Evolutionary conservation across 495 filamentous ascomycete species (phyloP), one percentile per base, ranked within the genome.

Genomic region (Copromyces sp.): DNA sequence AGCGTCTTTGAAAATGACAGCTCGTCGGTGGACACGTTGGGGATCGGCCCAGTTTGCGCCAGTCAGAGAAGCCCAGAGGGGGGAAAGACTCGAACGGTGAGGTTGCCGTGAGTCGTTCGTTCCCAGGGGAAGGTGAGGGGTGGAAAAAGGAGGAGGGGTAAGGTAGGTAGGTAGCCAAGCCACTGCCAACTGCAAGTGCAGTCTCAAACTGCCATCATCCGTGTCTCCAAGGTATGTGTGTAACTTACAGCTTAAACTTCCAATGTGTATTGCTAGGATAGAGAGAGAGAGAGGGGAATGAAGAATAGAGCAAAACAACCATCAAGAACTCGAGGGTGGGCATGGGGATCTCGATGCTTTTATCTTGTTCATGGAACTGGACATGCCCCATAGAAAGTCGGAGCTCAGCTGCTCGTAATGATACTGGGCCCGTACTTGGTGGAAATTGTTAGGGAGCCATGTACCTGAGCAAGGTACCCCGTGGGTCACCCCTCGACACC

Each of bases 381-480:
- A 29, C 47, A 59, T 59, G 47, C 20, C 53, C 53, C 53, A 65
- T 65, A 35, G 53, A 65, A 65, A 35, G 53, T 65, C 29, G 53
- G 53, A 35, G 17, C 53, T 24, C 53, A 37, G 47, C 47, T 65
- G 35, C 29, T 16, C 53, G 53, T 32, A 37, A 59, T 47, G 4
- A 1, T 61, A 65, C 53, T 32, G 53, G 11, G 8, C 39, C 39
- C 39, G 39, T 40, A 40, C 39, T 40, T 9, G 39, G 45, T 65
- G 53, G 41, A 53, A 75, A 75, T 72, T 79, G 77, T 80, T 80
- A 80, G 74, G 69, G 77, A 68, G 69, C 39, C 71, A 78, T 38
- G 78, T 80, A 80, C 75, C 75, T 42, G 6, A 69, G 39, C 47
- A 61, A 61, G 53, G 53, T 61, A 61, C 24, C 53, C 53, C 24